Evolutionary conservation across 257 asterid species (phyloP).

Genomic region (Fraxinus americana): DNA sequence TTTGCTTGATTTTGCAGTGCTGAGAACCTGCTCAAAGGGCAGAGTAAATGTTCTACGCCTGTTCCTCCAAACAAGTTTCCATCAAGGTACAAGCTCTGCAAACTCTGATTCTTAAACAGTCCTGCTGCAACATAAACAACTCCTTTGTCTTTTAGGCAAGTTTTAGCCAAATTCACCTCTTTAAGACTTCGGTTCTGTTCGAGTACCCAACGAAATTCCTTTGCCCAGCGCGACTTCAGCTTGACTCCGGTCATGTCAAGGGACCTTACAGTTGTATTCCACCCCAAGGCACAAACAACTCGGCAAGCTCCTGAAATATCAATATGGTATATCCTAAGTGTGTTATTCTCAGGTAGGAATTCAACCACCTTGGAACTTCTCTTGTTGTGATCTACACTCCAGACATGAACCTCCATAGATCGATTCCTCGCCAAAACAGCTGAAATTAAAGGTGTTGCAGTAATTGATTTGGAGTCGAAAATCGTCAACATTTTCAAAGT

Average conservation of each 20-base stretch:
- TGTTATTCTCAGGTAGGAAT: slow-evolving; percentile 53
- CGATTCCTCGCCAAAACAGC: slow-evolving; percentile 84
- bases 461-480: slow-evolving; percentile 49
- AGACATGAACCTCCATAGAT: slow-evolving; percentile 67
- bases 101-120: slow-evolving; percentile 63
- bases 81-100: slow-evolving; percentile 60
- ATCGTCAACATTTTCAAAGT: slow-evolving; percentile 55
- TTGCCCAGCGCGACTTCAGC: slow-evolving; percentile 80
- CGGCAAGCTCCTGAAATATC: slow-evolving; percentile 59
- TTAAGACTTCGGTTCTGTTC: slow-evolving; percentile 72
- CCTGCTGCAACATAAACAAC: slow-evolving; percentile 80
- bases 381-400: slow-evolving; percentile 47
- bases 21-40: slow-evolving; percentile 82
- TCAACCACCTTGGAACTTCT: slow-evolving; percentile 57
- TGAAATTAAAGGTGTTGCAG: slow-evolving; percentile 71
- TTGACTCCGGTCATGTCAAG: slow-evolving; percentile 73
- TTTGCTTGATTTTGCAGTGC: slow-evolving; percentile 77
- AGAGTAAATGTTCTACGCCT: slow-evolving; percentile 78
- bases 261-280: slow-evolving; percentile 65
- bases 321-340: slow-evolving; percentile 54
- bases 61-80: slow-evolving; percentile 69
- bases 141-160: slow-evolving; percentile 71
- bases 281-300: slow-evolving; percentile 67
- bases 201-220: slow-evolving; percentile 77
- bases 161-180: slow-evolving; percentile 63